Percentiles rank a stretch among this genome's conserved stretches.
Conservation (phyloP, 2,329 filamentous ascomycete genomes). For the Bipolaris gigantea region DNA sequence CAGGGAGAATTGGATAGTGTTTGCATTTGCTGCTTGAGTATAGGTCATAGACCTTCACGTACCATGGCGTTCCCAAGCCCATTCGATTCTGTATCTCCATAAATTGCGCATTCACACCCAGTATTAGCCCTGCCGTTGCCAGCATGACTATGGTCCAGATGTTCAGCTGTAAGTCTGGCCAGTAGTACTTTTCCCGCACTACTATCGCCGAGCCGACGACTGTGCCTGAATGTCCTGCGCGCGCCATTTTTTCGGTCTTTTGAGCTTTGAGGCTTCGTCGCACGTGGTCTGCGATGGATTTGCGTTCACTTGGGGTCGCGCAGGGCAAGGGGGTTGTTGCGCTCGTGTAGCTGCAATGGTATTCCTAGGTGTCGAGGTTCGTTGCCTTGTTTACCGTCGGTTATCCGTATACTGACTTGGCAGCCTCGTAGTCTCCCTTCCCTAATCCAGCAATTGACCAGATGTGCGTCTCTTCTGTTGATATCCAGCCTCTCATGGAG, state of each 20-base stretch:
- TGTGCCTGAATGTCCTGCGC: slow-evolving; percentile 36
- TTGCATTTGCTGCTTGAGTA: neutral
- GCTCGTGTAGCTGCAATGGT: neutral
- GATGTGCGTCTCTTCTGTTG: neutral
- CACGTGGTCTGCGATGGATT: neutral
- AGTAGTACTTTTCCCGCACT: slow-evolving; percentile 60
- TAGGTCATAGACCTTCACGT: slow-evolving; percentile 23
- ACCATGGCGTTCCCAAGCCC: slow-evolving; percentile 63
- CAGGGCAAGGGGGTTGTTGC: neutral
- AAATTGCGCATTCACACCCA: slow-evolving; percentile 64
- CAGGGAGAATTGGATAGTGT: neutral
- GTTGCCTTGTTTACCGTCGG: slow-evolving; percentile 8
- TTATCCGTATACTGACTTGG: slow-evolving; percentile 19
- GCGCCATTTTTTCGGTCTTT: slow-evolving; percentile 38
- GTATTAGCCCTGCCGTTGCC: slow-evolving; percentile 58
- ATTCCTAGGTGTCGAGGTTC: neutral
- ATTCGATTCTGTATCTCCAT: slow-evolving; percentile 61
- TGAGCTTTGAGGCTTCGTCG: neutral
- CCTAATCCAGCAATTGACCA: neutral
- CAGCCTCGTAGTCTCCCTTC: slow-evolving; percentile 8
- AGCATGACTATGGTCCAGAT: slow-evolving; percentile 67
- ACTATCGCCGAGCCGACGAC: slow-evolving; percentile 47
- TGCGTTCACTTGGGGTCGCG: neutral
- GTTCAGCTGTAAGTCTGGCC: slow-evolving; percentile 67
- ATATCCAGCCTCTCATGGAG: neutral